Percentiles rank a stretch among this genome's conserved stretches.
These are phyloP conservation scores for Tranzscheliella williamsii DNA, from an alignment of 1,284 basidiomycete genomes.

Conservation along the genomic window DNA sequence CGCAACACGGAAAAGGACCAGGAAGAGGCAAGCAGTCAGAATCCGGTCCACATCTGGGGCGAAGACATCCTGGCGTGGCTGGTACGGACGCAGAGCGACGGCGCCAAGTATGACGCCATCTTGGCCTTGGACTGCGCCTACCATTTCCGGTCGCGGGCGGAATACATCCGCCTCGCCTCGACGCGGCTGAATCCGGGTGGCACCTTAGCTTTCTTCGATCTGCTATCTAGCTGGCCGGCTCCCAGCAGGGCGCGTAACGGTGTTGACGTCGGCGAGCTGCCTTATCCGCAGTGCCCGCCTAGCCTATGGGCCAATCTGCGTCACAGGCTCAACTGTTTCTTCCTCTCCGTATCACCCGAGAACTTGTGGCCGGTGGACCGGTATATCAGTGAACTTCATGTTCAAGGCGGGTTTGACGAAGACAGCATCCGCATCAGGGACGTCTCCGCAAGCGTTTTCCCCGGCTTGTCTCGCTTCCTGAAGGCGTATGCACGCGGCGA, in stretches of 20 bases:
- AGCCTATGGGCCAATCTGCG: slow-evolving; percentile 2
- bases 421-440: slow-evolving; percentile 37
- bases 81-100: neutral
- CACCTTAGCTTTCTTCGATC: slow-evolving; percentile 47
- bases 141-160: slow-evolving; percentile 46
- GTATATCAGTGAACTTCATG: slow-evolving; percentile 27
- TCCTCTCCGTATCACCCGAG: slow-evolving; percentile 22
- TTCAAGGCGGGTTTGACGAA: slow-evolving; percentile 16
- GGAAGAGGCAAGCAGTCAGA: neutral
- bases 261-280: slow-evolving; percentile 2
- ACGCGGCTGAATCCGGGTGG: slow-evolving; percentile 39
- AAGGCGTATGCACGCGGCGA: slow-evolving; percentile 31
- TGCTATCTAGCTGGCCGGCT: slow-evolving; percentile 45
- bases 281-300: slow-evolving; percentile 20
- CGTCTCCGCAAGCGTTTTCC: slow-evolving; percentile 48
- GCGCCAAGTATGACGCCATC: slow-evolving; percentile 45
- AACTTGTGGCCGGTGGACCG: slow-evolving; percentile 39
- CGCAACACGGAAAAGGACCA: neutral
- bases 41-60: slow-evolving; percentile 30
- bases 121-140: slow-evolving; percentile 59
- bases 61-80: slow-evolving; percentile 42
- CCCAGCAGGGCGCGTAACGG: slow-evolving; percentile 5
- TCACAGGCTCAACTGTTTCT: slow-evolving; percentile 25
- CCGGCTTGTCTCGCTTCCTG: slow-evolving; percentile 51
- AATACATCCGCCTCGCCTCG: slow-evolving; percentile 41